Evolutionary conservation across 2,329 filamentous ascomycete genomes (phyloP).

Genomic region (Elsinoe fawcettii): DNA sequence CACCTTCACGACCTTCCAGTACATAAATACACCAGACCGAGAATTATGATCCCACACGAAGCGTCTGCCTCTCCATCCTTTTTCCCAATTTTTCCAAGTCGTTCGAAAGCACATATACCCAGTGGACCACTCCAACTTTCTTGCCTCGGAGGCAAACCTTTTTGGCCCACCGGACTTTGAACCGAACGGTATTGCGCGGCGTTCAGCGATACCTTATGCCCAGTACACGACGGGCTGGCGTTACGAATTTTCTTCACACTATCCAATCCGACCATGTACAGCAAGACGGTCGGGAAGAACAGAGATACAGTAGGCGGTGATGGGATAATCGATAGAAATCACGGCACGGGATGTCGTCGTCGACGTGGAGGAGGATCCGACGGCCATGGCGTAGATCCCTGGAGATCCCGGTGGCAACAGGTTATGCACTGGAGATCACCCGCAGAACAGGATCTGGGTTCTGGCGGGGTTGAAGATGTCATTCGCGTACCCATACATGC

Average conservation of each 20-base stretch:
- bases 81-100: background rate
- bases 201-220: conserved; percentile 5
- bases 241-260: conserved; percentile 8
- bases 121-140: conserved; percentile 11
- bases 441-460: background rate
- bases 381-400: background rate
- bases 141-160: background rate
- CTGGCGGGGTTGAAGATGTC: background rate
- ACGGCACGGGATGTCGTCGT: background rate
- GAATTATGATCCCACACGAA: background rate
- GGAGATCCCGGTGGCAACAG: conserved; percentile 5
- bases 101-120: conserved; percentile 16
- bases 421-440: background rate
- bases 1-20: background rate
- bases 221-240: conserved; percentile 10
- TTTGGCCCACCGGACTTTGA: conserved; percentile 7
- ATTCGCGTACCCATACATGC: background rate
- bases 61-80: background rate
- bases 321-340: background rate
- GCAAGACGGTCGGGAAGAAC: background rate
- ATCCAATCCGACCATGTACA: background rate
- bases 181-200: conserved; percentile 10
- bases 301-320: background rate
- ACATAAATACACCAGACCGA: conserved; percentile 5
- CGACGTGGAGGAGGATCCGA: background rate